Percentiles rank a stretch among this genome's conserved stretches.
Evolutionary conservation across 2,329 filamentous ascomycete species (phyloP).

Genomic region (Metarhizium humberi): DNA sequence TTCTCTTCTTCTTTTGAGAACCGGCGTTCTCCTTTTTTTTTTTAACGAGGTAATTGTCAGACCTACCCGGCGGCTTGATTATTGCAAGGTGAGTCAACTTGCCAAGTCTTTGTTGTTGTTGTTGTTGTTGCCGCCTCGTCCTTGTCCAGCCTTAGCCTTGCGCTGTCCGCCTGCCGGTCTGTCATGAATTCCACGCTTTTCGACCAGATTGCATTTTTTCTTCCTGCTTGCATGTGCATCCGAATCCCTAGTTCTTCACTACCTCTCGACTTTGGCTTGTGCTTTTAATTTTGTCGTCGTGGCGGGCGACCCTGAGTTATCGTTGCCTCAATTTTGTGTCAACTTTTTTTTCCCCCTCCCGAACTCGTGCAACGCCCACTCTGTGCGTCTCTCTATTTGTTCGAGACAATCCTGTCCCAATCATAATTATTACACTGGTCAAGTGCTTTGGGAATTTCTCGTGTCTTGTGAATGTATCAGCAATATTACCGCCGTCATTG

Average conservation of each 20-base stretch:
- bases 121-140: slow-evolving; percentile 4
- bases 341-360: background rate
- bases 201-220: background rate
- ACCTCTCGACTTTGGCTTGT: background rate
- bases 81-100: slow-evolving; percentile 8
- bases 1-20: background rate
- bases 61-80: background rate
- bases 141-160: background rate
- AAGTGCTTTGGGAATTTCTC: background rate
- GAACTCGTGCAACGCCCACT: background rate
- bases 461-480: slow-evolving; percentile 1
- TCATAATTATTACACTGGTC: background rate
- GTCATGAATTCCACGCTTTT: background rate
- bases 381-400: background rate
- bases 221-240: background rate
- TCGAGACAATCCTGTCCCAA: background rate
- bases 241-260: background rate
- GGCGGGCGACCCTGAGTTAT: background rate
- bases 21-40: slow-evolving; percentile 1
- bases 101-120: background rate
- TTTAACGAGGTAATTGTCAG: background rate
- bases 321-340: background rate
- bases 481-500: background rate
- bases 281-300: background rate
- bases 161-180: slow-evolving; percentile 5